Evolutionary conservation across 2,329 filamentous ascomycete species (phyloP).

Genomic region (Calonectria pseudoreteaudii): DNA sequence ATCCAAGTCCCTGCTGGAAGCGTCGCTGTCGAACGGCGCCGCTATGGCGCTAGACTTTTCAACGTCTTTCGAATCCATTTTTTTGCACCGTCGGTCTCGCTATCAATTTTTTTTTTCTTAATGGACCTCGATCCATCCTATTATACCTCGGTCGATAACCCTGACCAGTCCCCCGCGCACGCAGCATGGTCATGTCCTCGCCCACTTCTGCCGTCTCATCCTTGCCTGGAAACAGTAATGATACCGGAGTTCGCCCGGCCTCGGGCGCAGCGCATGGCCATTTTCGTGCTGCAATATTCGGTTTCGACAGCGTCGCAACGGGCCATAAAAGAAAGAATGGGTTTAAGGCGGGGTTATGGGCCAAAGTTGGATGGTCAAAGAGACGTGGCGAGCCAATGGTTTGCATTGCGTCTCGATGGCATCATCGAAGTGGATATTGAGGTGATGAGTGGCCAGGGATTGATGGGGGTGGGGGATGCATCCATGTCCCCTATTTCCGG

Average conservation of each 20-base stretch:
- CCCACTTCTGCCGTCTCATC: not conserved
- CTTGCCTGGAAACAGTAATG: not conserved
- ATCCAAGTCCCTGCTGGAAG: not conserved
- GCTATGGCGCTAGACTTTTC: not conserved
- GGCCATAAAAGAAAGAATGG: not conserved
- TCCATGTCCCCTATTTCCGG: not conserved
- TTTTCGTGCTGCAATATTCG: not conserved
- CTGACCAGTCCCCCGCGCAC: not conserved
- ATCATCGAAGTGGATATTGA: conserved; percentile 19
- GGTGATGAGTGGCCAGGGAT: not conserved
- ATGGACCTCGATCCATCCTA: not conserved
- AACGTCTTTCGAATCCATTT: not conserved
- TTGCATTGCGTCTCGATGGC: not conserved
- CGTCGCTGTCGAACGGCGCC: not conserved
- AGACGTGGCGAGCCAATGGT: not conserved
- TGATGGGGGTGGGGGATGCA: not conserved
- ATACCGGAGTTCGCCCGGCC: not conserved
- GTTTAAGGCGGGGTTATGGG: conserved; percentile 1
- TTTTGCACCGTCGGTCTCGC: not conserved
- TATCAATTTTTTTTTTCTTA: not conserved
- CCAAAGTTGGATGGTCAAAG: not conserved
- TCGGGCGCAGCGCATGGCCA: not conserved
- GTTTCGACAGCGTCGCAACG: not conserved
- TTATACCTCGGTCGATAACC: not conserved
- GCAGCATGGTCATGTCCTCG: not conserved